These are phyloP conservation scores for Termitomyces sp. DNA, from an alignment of 768 basidiomycete genomes.

Conservation along the genomic window DNA sequence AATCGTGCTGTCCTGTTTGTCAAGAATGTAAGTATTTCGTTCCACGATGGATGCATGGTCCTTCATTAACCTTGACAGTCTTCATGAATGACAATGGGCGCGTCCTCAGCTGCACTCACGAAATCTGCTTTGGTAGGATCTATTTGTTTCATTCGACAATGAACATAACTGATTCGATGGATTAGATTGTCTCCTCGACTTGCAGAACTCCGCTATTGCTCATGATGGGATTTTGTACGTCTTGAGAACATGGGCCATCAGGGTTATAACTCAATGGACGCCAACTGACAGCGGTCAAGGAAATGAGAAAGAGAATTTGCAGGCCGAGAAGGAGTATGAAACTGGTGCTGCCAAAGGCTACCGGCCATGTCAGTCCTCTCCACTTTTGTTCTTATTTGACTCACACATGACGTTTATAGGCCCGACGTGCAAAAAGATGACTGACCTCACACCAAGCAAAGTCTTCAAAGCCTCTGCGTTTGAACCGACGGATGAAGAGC, in stretches of 20 bases:
- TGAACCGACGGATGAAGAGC: conserved; percentile 58
- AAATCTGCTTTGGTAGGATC: conserved; percentile 52
- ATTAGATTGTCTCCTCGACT: conserved; percentile 51
- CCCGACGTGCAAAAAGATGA: conserved; percentile 64
- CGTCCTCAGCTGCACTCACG: conserved; percentile 62
- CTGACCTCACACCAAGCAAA: conserved; percentile 42
- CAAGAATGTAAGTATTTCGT: conserved; percentile 40
- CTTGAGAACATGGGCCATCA: neutral
- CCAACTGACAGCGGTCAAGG: conserved; percentile 42
- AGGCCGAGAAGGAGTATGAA: conserved; percentile 52
- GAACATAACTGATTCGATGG: neutral
- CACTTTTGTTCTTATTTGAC: neutral
- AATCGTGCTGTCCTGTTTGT: conserved; percentile 58
- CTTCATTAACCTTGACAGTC: conserved; percentile 23
- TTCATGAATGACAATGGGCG: conserved; percentile 47
- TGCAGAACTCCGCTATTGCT: conserved; percentile 44
- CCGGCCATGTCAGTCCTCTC: conserved; percentile 45
- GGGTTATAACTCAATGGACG: neutral
- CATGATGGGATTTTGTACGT: conserved; percentile 61
- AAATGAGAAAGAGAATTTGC: conserved; percentile 49
- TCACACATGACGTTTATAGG: conserved; percentile 29
- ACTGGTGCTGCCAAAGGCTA: conserved; percentile 50
- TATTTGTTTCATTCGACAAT: neutral
- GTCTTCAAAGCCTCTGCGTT: conserved; percentile 66
- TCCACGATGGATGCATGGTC: neutral